phyloP scores from a whole-genome alignment of 352 stramenopile species.

The Globisporangium lucens region DNA sequence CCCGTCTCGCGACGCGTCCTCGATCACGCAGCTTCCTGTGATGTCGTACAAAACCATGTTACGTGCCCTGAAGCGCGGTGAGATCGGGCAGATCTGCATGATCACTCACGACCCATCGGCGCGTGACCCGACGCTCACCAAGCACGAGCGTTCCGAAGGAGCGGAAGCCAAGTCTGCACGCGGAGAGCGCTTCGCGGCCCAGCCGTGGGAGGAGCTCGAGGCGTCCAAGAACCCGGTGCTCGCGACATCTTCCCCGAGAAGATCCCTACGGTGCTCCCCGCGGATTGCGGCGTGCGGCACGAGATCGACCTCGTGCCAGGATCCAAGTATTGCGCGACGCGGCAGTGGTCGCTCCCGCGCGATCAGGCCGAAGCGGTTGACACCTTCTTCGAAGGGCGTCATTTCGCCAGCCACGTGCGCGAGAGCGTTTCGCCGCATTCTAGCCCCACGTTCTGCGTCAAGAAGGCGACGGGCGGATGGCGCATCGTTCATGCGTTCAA shows the following conservation, averaged over 20 bases:
- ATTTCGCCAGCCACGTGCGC: conserved; percentile 14
- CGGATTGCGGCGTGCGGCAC: conserved; percentile 19
- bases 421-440: conserved; percentile 22
- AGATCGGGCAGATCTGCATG: conserved; percentile 23
- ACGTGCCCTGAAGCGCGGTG: conserved; percentile 15
- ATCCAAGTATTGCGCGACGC: conserved; percentile 28
- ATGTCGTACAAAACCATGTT: not conserved
- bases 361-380: conserved; percentile 25
- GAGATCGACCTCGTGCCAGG: conserved; percentile 26
- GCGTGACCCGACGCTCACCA: too few relatives aligned
- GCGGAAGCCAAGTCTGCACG: conserved; percentile 15
- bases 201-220: conserved; percentile 14
- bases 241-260: conserved; percentile 23
- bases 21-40: too few relatives aligned
- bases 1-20: too few relatives aligned
- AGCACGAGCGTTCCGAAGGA: conserved; percentile 1
- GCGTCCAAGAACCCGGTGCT: conserved; percentile 1
- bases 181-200: conserved; percentile 17
- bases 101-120: conserved; percentile 2
- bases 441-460: conserved; percentile 24
- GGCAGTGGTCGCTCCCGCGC: conserved; percentile 25
- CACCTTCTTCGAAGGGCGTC: conserved; percentile 18
- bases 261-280: conserved; percentile 9
- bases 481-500: conserved; percentile 35
- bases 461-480: conserved; percentile 23